Evolutionary conservation across 2,329 filamentous ascomycete genomes (phyloP).

Genomic region (Pseudogymnoascus sp.): DNA sequence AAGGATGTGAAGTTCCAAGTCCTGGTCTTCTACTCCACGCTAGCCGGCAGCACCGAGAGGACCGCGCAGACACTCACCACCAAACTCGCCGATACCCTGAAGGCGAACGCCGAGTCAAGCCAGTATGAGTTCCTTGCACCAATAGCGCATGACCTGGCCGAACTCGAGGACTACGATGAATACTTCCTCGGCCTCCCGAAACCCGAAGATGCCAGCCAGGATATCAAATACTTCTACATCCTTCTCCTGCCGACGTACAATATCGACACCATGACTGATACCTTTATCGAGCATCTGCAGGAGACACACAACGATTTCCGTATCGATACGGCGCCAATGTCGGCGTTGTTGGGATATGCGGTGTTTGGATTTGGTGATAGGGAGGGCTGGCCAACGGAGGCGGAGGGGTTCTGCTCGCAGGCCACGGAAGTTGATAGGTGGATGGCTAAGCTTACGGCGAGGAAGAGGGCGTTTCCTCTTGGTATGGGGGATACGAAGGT

Average conservation of each 20-base stretch:
- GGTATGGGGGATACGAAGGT: constrained; percentile 80
- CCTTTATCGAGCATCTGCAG: constrained; percentile 75
- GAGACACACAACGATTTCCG: constrained; percentile 97
- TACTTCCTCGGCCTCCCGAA: constrained; percentile 78
- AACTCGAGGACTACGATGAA: constrained; percentile 79
- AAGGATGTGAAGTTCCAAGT: constrained; percentile 52
- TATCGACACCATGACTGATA: constrained; percentile 86
- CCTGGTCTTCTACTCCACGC: constrained; percentile 80
- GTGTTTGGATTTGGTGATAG: constrained; percentile 92
- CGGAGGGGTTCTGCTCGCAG: constrained; percentile 88
- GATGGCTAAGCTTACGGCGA: constrained; percentile 89
- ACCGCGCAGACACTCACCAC: constrained; percentile 57
- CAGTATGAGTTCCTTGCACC: constrained; percentile 45
- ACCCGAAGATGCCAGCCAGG: constrained; percentile 36
- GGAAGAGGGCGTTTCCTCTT: constrained; percentile 80
- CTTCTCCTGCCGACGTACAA: constrained; percentile 87
- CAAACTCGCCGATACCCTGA: constrained; percentile 23
- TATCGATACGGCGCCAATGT: constrained; percentile 81
- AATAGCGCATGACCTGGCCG: constrained; percentile 67
- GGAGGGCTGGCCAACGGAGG: constrained; percentile 86
- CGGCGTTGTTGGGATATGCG: constrained; percentile 71
- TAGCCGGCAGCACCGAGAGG: constrained; percentile 76
- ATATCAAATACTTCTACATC: constrained; percentile 66
- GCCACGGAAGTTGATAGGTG: constrained; percentile 86
- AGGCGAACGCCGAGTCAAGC: constrained; percentile 18